Conservation (phyloP, 768 basidiomycete genomes). For the Udeniomyces megalosporus region DNA sequence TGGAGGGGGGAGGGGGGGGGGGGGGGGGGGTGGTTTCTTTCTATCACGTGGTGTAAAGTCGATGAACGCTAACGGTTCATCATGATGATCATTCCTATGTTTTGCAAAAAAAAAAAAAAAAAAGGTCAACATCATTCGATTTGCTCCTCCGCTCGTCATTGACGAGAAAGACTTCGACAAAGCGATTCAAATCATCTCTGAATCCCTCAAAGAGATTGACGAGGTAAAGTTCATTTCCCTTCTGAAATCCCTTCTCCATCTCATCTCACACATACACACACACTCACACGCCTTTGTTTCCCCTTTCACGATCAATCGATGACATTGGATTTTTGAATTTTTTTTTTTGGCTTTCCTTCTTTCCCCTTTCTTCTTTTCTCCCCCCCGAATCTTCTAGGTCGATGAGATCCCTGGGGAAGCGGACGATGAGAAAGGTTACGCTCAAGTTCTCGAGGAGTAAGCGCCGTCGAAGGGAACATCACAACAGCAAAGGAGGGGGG, state of each 20-base stretch:
- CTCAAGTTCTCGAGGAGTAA: conserved; percentile 1
- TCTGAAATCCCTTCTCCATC: too few species aligned
- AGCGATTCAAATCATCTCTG: conserved; percentile 57
- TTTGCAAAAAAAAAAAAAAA: too few species aligned
- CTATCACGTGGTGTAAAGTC: too few species aligned
- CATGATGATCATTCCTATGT: too few species aligned
- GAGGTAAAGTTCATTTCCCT: too few species aligned
- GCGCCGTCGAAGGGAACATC: background rate
- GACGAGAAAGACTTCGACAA: conserved; percentile 65
- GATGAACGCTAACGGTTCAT: too few species aligned
- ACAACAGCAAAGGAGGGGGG: background rate
- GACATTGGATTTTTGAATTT: too few species aligned
- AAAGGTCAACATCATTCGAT: conserved; percentile 58
- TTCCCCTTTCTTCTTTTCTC: background rate
- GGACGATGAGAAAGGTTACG: conserved; percentile 15
- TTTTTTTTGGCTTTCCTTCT: background rate
- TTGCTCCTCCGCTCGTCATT: conserved; percentile 91
- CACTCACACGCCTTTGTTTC: too few species aligned
- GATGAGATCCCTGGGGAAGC: conserved; percentile 15
- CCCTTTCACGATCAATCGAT: too few species aligned
- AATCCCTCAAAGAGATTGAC: conserved; percentile 67
- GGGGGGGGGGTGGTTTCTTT: too few species aligned
- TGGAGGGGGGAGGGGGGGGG: too few species aligned
- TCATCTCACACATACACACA: too few species aligned
- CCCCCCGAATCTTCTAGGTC: conserved; percentile 2